These are phyloP conservation scores for Dovyalis caffra DNA, from an alignment of 345 rosid genomes.

Conservation along the genomic window DNA sequence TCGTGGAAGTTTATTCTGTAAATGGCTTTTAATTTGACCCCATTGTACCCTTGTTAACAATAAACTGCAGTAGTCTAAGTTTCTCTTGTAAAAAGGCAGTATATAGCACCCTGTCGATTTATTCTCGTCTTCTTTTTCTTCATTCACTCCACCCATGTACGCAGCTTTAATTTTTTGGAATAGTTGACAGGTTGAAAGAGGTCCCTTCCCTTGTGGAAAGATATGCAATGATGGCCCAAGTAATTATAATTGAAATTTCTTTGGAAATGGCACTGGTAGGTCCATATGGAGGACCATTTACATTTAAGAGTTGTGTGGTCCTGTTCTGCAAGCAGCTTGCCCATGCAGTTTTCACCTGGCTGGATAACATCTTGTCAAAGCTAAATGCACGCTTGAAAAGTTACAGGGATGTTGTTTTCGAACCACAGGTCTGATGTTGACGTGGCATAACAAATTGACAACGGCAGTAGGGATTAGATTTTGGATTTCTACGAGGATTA, in stretches of 20 bases:
- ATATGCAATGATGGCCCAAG: neutral
- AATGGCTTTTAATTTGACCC: constrained; percentile 29
- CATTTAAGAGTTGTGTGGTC: neutral
- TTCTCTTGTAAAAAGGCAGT: constrained; percentile 21
- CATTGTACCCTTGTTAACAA: constrained; percentile 12
- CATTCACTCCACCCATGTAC: neutral
- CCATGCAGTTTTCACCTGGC: neutral
- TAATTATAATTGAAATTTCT: neutral
- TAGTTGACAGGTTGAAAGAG: neutral
- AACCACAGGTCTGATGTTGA: constrained; percentile 12
- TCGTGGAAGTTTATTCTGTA: constrained; percentile 31
- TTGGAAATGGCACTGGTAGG: neutral
- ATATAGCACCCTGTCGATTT: neutral
- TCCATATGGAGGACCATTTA: neutral
- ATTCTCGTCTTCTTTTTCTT: neutral
- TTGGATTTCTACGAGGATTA: neutral
- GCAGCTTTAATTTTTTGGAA: neutral
- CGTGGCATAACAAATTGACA: constrained; percentile 2
- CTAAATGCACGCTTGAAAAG: constrained; percentile 5
- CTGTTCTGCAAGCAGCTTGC: neutral
- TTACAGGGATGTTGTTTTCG: neutral
- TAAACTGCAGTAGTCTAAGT: constrained; percentile 18
- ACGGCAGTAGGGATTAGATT: neutral
- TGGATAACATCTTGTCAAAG: neutral
- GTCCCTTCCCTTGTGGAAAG: neutral